Evolutionary conservation across 352 stramenopile species (phyloP).

Genomic region (Elongisporangium senticosum): DNA sequence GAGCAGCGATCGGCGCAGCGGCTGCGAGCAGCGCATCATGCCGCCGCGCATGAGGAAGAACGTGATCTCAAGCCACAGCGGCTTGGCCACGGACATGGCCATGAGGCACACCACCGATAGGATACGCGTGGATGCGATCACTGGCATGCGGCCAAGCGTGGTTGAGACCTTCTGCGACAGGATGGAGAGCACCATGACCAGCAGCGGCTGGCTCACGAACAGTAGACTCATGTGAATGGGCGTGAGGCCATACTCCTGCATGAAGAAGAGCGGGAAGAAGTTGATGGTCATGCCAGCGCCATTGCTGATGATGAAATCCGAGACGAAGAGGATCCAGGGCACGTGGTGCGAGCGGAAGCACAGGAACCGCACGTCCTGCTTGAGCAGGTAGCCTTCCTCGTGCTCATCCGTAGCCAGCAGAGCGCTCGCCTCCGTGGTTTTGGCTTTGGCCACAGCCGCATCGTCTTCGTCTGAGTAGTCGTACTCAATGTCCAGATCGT

Average conservation of each 20-base stretch:
- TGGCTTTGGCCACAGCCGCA: constrained; percentile 19
- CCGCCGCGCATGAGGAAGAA: constrained; percentile 72
- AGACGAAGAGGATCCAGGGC: constrained; percentile 60
- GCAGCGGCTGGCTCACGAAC: constrained; percentile 59
- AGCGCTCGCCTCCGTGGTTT: constrained; percentile 2
- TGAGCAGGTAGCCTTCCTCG: background rate
- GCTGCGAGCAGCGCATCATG: constrained; percentile 83
- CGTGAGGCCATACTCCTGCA: constrained; percentile 67
- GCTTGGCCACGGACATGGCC: constrained; percentile 53
- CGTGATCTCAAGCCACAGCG: constrained; percentile 49
- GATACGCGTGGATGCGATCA: constrained; percentile 57
- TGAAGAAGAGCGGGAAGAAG: constrained; percentile 84
- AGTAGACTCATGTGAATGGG: constrained; percentile 67
- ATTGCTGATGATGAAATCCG: constrained; percentile 84
- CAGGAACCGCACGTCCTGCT: constrained; percentile 39
- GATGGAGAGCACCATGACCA: constrained; percentile 67
- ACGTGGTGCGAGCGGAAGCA: constrained; percentile 66
- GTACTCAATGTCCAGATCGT: constrained; percentile 63
- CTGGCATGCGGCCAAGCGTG: constrained; percentile 55
- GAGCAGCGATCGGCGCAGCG: constrained; percentile 63
- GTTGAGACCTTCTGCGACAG: constrained; percentile 43
- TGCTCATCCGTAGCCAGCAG: background rate
- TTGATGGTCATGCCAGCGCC: constrained; percentile 81
- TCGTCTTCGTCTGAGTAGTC: constrained; percentile 55
- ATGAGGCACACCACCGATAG: constrained; percentile 60